Conservation (phyloP, 2,329 filamentous ascomycete genomes). For the Pseudocercospora crystallina region DNA sequence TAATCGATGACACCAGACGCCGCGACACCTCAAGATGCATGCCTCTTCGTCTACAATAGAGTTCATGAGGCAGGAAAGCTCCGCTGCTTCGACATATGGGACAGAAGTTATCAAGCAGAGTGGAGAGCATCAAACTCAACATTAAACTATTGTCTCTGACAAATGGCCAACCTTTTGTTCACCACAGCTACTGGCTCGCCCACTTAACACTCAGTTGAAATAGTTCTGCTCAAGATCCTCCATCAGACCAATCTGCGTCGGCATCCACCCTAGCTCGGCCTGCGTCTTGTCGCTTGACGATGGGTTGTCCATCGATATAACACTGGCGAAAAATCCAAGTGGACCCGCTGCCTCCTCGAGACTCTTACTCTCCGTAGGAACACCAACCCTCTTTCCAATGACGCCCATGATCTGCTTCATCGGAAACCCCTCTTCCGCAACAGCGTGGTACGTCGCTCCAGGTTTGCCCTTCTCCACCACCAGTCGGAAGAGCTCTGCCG, state of each 20-base stretch:
- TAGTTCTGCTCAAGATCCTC: conserved; percentile 33
- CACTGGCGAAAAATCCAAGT: conserved; percentile 37
- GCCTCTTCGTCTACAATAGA: no score
- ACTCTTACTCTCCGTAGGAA: conserved; percentile 16
- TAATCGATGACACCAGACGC: no score
- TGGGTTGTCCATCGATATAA: conserved; percentile 38
- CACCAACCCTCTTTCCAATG: conserved; percentile 8
- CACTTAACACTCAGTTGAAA: not conserved
- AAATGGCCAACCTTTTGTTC: no score
- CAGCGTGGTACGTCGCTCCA: conserved; percentile 42
- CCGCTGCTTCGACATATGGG: no score
- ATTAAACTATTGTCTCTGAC: no score
- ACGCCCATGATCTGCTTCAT: conserved; percentile 15
- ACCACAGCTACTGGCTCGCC: no score
- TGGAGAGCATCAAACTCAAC: no score
- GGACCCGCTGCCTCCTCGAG: conserved; percentile 31
- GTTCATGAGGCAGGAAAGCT: no score
- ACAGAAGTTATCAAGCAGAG: no score
- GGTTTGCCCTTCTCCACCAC: conserved; percentile 37
- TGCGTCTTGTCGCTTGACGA: conserved; percentile 40
- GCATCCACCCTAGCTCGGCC: conserved; percentile 42
- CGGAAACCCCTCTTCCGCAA: conserved; percentile 24
- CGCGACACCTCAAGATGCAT: no score
- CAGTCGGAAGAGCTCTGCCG: conserved; percentile 43
- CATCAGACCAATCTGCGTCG: conserved; percentile 36